Evolutionary conservation across 305 asterid species (phyloP), one percentile per base, ranked within the genome.

Genomic region (Nicotiana rustica): DNA sequence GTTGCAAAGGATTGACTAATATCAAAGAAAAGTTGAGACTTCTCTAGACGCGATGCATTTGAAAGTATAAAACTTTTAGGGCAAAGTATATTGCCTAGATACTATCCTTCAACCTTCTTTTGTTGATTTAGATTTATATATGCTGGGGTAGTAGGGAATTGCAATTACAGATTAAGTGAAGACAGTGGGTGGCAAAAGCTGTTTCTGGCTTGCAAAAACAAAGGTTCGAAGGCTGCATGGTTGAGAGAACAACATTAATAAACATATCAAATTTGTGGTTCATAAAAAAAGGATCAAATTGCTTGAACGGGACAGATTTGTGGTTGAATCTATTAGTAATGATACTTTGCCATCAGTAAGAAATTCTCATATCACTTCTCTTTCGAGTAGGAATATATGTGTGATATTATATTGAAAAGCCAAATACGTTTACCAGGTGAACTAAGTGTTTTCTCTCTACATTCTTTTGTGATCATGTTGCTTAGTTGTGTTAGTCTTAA

Each of bases 151-250:
- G 65, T n/a, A 7, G 29, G 65, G 13, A 55, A 55, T 55, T 55
- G 59, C 59, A 55, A 55, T 12, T 55, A 55, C 59, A 55, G 59
- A 13, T 25, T 55, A 69, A 61, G 36, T 21, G 68, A 62, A 62
- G 68, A 19, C 17, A 62, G 52, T 10, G 35, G 5, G 36, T 64
- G 9, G 5, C 69, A 64, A 49, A 49, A 49, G 38, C 21, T 7
- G 64, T 49, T 73, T 73, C 25, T 73, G 64, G 36, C 79, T 25
- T 25, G 9, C 79, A 6, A 49, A 73, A 21, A 49, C 64, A 73
- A 49, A 49, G 13, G 79, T 49, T 35, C 29, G 0, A 25, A 6
- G 4, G 25, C 18, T 49, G 41, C 7, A 67, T 15, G 49, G 73
- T 67, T 67, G 49, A 67, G 79, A 70, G 62, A 21, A 73, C 21